Base-by-base conservation (phyloP, 2,329 filamentous ascomycete genomes). In the Colletotrichum acutatum region DNA sequence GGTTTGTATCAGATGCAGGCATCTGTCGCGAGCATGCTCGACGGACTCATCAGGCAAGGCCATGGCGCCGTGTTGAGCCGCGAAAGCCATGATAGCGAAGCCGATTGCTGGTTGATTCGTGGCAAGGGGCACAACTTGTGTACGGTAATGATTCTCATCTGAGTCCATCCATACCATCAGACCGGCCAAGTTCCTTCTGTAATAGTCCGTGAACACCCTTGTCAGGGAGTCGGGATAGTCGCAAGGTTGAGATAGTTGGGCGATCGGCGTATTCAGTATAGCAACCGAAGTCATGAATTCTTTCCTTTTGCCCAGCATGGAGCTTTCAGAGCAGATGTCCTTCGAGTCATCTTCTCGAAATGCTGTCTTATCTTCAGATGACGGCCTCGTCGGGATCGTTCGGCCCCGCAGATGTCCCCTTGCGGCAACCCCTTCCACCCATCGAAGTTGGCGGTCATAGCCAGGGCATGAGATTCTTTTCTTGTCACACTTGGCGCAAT, bases 351-450 rank as follows among this genome's bases (percentile, higher is more conserved):
- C 8, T 49, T 49, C 19, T 9, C 19, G 19, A 22, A 4, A 49
- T 22, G 42, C 42, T 7, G 42, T 2, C 42, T 49, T 49, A 49
- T 49, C 42, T 49, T 49, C 5, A 49, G 19, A 22, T 26, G 49
- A 16, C 3, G 59, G 24, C 59, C 28, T 30, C 12, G 66, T 46
- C 5, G 66, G 59, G 32, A 60, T 5, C 2, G 64, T 4, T 52
- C 32, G 66, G 34, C 52, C 58, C 9, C 66, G 78, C 59, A 77
- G 54, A 58, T 75, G 77, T n/a, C 79, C 78, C 19, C 78, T 76
- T 11, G 79, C 70, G 2, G 78, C 78, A 6, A 77, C 78, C 7
- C 79, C 78, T 49, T 77, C 77, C 7, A 78, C 78, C 79, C 79
- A 80, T 66, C 79, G 75, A 11, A 80, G 71, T 11, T 75, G 74